Percentiles rank a stretch among this genome's conserved stretches.
These are phyloP conservation scores for Aspergillus mulundensis DNA, from an alignment of 495 filamentous ascomycete genomes.

Conservation along the genomic window DNA sequence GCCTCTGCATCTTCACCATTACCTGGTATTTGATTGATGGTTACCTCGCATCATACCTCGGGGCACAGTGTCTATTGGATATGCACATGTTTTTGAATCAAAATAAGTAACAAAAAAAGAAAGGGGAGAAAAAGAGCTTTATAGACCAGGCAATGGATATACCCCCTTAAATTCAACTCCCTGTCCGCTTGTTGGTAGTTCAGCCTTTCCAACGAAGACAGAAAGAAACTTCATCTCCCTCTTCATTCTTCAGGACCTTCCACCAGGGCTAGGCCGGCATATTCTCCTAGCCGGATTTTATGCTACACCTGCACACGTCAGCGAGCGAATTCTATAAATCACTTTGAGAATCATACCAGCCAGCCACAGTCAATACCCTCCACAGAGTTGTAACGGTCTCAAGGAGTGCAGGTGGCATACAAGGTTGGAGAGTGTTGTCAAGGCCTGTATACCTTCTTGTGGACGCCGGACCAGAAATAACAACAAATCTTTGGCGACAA, in stretches of 20 bases:
- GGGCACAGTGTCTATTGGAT: slow-evolving; percentile 13
- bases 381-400: background rate
- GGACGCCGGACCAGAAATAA: background rate
- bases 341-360: background rate
- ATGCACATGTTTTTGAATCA: slow-evolving; percentile 8
- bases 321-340: background rate
- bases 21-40: slow-evolving; percentile 6
- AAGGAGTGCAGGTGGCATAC: background rate
- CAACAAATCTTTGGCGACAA: background rate
- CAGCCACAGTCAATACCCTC: background rate
- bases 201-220: background rate
- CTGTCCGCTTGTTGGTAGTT: background rate
- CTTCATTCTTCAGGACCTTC: background rate
- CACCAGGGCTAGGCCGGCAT: background rate
- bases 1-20: background rate
- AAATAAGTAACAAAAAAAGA: background rate
- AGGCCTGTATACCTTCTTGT: background rate
- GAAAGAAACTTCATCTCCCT: background rate
- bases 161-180: slow-evolving; percentile 11
- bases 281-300: too few relatives aligned
- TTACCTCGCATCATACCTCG: slow-evolving; percentile 21
- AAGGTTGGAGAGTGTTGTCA: background rate
- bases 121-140: background rate
- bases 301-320: too few relatives aligned
- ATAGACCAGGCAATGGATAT: background rate